Percentiles rank a stretch among this genome's conserved stretches.
Evolutionary conservation across 2,329 filamentous ascomycete genomes (phyloP).

Genomic region (Cytospora mali): DNA sequence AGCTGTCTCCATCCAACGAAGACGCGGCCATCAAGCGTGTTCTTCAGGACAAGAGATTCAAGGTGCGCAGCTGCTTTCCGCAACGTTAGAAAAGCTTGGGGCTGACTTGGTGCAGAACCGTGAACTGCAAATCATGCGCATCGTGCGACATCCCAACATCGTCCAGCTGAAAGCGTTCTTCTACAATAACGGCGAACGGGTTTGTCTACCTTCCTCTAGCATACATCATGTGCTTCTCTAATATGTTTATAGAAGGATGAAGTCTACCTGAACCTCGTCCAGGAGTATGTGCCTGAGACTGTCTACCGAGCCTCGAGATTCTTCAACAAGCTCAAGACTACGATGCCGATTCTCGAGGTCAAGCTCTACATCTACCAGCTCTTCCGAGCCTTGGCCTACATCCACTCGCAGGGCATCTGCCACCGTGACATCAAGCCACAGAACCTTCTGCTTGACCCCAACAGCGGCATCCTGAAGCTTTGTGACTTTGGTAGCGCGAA

Average conservation of each 20-base stretch:
- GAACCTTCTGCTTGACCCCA: constrained; percentile 91
- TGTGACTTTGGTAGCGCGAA: constrained; percentile 99
- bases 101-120: constrained; percentile 69
- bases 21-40: constrained; percentile 99
- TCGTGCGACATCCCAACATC: constrained; percentile 97
- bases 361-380: constrained; percentile 99
- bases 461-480: constrained; percentile 89
- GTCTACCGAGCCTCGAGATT: constrained; percentile 97
- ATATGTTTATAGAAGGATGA: constrained; percentile 78
- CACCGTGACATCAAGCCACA: constrained; percentile 99
- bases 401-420: constrained; percentile 98
- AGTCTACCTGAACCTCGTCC: constrained; percentile 96
- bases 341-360: constrained; percentile 97
- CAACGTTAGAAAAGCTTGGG: background rate
- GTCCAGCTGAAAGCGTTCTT: constrained; percentile 99
- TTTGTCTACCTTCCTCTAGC: constrained; percentile 48
- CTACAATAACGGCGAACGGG: constrained; percentile 97
- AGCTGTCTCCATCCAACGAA: constrained; percentile 95
- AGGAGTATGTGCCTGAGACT: constrained; percentile 97
- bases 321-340: constrained; percentile 99
- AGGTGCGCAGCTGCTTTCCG: constrained; percentile 59
- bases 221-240: constrained; percentile 27
- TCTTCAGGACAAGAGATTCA: constrained; percentile 98
- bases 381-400: constrained; percentile 96
- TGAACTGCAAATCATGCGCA: constrained; percentile 99